Evolutionary conservation across 129 eudicot genomes (phyloP).

Genomic region (Flaveria robusta): DNA sequence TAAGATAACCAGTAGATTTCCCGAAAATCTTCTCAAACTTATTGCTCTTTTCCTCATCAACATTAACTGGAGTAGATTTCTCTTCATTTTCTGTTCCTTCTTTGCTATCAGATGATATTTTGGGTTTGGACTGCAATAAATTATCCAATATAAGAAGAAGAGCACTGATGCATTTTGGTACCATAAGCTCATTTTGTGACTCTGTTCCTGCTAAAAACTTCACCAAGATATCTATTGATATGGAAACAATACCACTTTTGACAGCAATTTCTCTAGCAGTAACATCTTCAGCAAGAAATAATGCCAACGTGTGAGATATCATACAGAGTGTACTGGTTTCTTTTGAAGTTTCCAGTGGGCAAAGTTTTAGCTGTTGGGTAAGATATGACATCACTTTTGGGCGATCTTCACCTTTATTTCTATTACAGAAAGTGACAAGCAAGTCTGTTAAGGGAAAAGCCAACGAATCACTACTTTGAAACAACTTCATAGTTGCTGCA

Average conservation of each 20-base stretch:
- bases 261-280: slow-evolving; percentile 72
- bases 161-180: slow-evolving; percentile 79
- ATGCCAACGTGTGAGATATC: slow-evolving; percentile 77
- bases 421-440: slow-evolving; percentile 78
- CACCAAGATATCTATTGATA: slow-evolving; percentile 63
- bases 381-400: slow-evolving; percentile 67
- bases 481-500: slow-evolving; percentile 80
- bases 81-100: slow-evolving; percentile 53
- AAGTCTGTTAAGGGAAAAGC: slow-evolving; percentile 84
- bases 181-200: slow-evolving; percentile 46
- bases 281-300: slow-evolving; percentile 87
- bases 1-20: slow-evolving; percentile 82
- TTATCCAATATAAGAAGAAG: slow-evolving; percentile 85
- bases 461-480: slow-evolving; percentile 72
- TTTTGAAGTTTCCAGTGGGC: slow-evolving; percentile 61
- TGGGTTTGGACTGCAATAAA: slow-evolving; percentile 76
- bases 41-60: slow-evolving; percentile 43
- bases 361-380: slow-evolving; percentile 75
- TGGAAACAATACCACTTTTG: slow-evolving; percentile 55
- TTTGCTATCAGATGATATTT: slow-evolving; percentile 49
- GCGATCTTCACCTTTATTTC: slow-evolving; percentile 96
- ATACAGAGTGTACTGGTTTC: slow-evolving; percentile 66
- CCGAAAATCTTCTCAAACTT: slow-evolving; percentile 71
- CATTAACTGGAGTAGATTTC: slow-evolving; percentile 33
- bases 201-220: slow-evolving; percentile 49